phyloP scores from a whole-genome alignment of 2,329 filamentous ascomycete genomes.

The Phaeosphaeria sp. region DNA sequence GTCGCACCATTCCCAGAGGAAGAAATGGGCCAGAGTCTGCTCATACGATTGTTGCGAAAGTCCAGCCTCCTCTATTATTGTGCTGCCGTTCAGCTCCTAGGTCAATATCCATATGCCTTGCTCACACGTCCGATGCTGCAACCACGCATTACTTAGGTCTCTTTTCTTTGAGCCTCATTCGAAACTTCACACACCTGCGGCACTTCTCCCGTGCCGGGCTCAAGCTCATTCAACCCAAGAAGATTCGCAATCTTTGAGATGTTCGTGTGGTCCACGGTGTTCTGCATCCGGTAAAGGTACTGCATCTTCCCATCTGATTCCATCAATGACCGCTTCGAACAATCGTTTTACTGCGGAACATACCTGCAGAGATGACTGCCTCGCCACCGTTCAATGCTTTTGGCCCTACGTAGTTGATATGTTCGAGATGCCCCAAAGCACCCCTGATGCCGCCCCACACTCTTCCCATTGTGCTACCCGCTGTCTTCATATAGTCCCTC shows the following conservation, averaged over 20 bases:
- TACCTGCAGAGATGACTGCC: constrained; percentile 24
- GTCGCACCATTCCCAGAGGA: not conserved
- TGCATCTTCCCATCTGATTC: constrained; percentile 26
- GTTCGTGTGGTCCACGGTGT: constrained; percentile 32
- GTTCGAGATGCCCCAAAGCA: constrained; percentile 21
- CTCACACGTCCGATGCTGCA: not conserved
- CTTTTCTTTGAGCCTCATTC: not conserved
- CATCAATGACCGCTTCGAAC: constrained; percentile 2
- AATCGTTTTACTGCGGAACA: not conserved
- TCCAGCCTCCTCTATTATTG: too few species aligned
- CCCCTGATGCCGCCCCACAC: constrained; percentile 26
- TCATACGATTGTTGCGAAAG: too few species aligned
- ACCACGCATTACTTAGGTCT: not conserved
- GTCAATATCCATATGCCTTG: too few species aligned
- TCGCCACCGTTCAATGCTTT: constrained; percentile 34
- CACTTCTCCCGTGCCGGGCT: not conserved
- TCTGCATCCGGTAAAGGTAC: constrained; percentile 36
- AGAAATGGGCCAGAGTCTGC: not conserved
- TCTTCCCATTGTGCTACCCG: constrained; percentile 17
- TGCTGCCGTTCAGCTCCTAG: too few species aligned
- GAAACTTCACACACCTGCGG: not conserved
- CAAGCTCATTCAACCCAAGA: not conserved
- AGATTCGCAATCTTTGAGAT: constrained; percentile 18
- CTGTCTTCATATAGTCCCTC: constrained; percentile 31
- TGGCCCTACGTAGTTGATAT: constrained; percentile 27